These are phyloP conservation scores for Aspergillus arachidicola DNA, from an alignment of 2,329 filamentous ascomycete genomes.

Conservation along the genomic window DNA sequence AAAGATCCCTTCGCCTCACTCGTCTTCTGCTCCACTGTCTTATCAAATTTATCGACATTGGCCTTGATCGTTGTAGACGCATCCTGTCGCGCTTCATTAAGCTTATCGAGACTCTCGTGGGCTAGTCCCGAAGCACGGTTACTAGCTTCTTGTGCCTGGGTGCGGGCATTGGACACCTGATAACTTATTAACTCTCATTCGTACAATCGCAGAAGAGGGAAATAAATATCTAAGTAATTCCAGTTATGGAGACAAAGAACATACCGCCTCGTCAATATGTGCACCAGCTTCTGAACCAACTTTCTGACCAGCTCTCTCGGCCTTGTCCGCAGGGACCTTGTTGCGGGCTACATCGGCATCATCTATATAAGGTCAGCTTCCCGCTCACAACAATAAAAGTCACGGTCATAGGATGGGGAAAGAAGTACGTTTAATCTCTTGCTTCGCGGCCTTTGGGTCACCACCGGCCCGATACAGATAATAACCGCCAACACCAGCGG, in stretches of 20 bases:
- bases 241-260: slow-evolving; percentile 32
- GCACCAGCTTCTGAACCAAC: slow-evolving; percentile 64
- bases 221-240: not conserved
- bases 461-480: slow-evolving; percentile 91
- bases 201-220: not conserved
- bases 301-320: slow-evolving; percentile 66
- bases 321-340: slow-evolving; percentile 66
- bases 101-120: slow-evolving; percentile 59
- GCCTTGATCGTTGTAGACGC: slow-evolving; percentile 52
- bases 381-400: not conserved
- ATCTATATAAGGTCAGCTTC: slow-evolving; percentile 54
- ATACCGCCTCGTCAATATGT: slow-evolving; percentile 70
- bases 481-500: slow-evolving; percentile 74
- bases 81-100: slow-evolving; percentile 68
- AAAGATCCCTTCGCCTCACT: slow-evolving; percentile 81
- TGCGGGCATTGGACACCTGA: slow-evolving; percentile 64
- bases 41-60: slow-evolving; percentile 75
- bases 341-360: slow-evolving; percentile 72
- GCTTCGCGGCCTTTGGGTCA: slow-evolving; percentile 77
- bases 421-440: slow-evolving; percentile 77
- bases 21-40: slow-evolving; percentile 75
- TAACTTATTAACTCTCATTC: not conserved
- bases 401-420: not conserved
- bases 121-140: slow-evolving; percentile 63
- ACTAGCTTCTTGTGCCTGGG: slow-evolving; percentile 53